phyloP scores from a whole-genome alignment of 352 stramenopile species.

The Lagenidium sp. region DNA sequence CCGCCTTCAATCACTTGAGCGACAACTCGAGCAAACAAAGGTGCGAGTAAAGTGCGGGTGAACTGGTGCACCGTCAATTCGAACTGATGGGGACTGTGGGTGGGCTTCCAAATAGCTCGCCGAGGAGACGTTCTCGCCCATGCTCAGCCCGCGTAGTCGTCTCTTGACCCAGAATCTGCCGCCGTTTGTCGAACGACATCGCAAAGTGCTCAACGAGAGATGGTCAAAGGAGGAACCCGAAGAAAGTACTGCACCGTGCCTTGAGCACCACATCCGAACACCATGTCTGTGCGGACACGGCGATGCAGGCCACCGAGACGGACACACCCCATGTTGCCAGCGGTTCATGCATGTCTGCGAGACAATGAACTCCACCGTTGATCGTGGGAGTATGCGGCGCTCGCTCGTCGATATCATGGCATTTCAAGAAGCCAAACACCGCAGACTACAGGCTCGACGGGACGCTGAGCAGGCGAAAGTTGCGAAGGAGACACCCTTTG shows the following conservation, averaged over 20 bases:
- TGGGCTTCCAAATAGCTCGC: not conserved
- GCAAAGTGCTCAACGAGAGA: no score
- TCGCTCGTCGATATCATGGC: conserved; percentile 45
- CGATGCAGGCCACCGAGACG: not conserved
- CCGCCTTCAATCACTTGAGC: not conserved
- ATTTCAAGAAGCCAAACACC: conserved; percentile 33
- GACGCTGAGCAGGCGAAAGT: conserved; percentile 20
- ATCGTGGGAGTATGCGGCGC: conserved; percentile 30
- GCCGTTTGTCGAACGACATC: no score
- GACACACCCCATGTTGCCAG: conserved; percentile 27
- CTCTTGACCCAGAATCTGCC: not conserved
- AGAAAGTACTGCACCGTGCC: no score
- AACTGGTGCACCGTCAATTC: not conserved
- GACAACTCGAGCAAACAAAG: not conserved
- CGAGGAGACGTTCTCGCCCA: conserved; percentile 12
- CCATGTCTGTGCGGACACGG: conserved; percentile 1
- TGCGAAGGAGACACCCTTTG: conserved; percentile 30
- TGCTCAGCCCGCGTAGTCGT: conserved; percentile 18
- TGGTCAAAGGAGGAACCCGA: no score
- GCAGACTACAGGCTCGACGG: conserved; percentile 22
- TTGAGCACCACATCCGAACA: not conserved
- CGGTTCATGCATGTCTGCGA: conserved; percentile 46
- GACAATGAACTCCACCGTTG: conserved; percentile 36
- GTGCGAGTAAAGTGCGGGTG: no score
- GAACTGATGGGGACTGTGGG: not conserved